These are phyloP conservation scores for Penicillium brasilianum DNA, from an alignment of 2,329 filamentous ascomycete genomes.

Conservation along the genomic window DNA sequence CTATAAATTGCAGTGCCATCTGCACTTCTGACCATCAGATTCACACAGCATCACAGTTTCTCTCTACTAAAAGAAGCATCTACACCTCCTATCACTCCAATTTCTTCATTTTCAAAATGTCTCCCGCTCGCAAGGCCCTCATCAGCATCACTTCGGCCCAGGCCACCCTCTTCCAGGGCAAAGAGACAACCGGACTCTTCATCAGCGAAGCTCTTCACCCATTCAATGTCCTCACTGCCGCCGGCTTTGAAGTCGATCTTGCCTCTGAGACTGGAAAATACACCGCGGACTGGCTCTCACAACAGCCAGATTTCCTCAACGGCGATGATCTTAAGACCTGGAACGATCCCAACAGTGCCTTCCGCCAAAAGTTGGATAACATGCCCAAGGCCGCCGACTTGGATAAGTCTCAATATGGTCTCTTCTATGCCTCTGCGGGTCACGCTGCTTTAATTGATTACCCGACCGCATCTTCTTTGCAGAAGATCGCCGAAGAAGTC, in stretches of 20 bases:
- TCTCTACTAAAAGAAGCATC: neutral
- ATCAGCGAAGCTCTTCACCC: slow-evolving; percentile 57
- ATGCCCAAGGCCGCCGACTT: slow-evolving; percentile 47
- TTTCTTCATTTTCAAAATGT: neutral
- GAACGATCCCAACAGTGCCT: slow-evolving; percentile 50
- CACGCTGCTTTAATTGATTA: slow-evolving; percentile 56
- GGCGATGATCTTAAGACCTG: slow-evolving; percentile 43
- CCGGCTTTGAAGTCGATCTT: slow-evolving; percentile 53
- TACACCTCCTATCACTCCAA: too few relatives aligned
- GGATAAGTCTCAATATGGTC: slow-evolving; percentile 35
- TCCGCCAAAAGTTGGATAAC: slow-evolving; percentile 51
- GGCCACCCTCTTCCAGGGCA: slow-evolving; percentile 43
- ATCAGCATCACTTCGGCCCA: neutral
- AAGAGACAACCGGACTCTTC: slow-evolving; percentile 49
- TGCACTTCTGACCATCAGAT: neutral
- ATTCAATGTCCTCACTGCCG: slow-evolving; percentile 50
- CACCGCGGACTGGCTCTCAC: slow-evolving; percentile 52
- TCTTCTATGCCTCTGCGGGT: slow-evolving; percentile 26
- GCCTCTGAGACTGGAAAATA: slow-evolving; percentile 54
- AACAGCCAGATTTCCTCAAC: slow-evolving; percentile 49
- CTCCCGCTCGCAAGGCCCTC: neutral
- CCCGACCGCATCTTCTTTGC: slow-evolving; percentile 48
- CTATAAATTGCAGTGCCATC: neutral
- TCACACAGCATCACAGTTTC: neutral
- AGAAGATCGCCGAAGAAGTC: slow-evolving; percentile 49